These are phyloP conservation scores for Drechslerella dactyloides DNA, from an alignment of 2,329 filamentous ascomycete species.

Conservation along the genomic window DNA sequence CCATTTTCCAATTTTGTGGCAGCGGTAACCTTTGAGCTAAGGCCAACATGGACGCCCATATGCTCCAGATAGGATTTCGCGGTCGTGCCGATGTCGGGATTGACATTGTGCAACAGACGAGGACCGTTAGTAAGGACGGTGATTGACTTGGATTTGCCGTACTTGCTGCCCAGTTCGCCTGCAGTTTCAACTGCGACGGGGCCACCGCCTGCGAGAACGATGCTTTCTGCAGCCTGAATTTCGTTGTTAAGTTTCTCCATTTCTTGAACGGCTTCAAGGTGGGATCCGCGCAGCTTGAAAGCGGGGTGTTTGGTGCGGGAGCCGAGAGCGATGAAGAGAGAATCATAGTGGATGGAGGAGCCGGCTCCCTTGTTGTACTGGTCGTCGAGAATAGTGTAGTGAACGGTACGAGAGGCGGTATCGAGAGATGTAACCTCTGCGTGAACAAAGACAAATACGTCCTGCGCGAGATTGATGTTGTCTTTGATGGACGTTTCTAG, in stretches of 20 bases:
- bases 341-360: conserved; percentile 40
- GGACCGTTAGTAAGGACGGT: conserved; percentile 43
- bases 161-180: conserved; percentile 37
- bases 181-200: conserved; percentile 37
- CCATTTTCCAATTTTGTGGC: conserved; percentile 31
- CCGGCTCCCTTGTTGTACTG: conserved; percentile 32
- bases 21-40: conserved; percentile 19
- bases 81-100: conserved; percentile 41
- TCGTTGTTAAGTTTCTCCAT: conserved; percentile 39
- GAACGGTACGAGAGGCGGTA: conserved; percentile 22
- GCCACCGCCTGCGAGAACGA: conserved; percentile 41
- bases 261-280: conserved; percentile 16
- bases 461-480: conserved; percentile 20
- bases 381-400: conserved; percentile 40
- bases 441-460: conserved; percentile 39
- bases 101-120: conserved; percentile 34
- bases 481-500: conserved; percentile 37
- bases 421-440: conserved; percentile 38
- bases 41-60: conserved; percentile 31
- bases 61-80: conserved; percentile 39
- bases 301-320: conserved; percentile 26
- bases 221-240: conserved; percentile 33
- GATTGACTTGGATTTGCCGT: conserved; percentile 30
- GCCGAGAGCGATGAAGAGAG: conserved; percentile 38
- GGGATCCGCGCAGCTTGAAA: conserved; percentile 35